Base-by-base conservation (phyloP, 2,329 filamentous ascomycete genomes). In the Trichoderma gracile region DNA sequence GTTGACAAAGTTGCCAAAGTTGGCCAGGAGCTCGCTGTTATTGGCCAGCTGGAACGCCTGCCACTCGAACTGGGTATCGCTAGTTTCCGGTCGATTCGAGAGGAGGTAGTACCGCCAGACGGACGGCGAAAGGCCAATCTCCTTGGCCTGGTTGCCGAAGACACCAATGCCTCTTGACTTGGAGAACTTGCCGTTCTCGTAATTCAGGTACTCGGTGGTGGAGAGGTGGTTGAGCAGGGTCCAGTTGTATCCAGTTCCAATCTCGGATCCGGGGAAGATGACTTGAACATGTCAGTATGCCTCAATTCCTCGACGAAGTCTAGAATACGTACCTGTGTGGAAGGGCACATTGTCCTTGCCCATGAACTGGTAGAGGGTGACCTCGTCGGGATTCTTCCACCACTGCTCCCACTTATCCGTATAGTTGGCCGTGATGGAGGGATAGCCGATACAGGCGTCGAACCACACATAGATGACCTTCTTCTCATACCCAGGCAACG, bases 21-120 rank as follows among this genome's bases (percentile, higher is more conserved):
- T 90, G 75, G 89, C 88, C 56, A 90, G 77, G n/a, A 97, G 84
- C 74, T 95, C 91, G 73, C 90, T 93, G 81, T 97, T 97, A 82
- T 97, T 97, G 70, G 86, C 83, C 42, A 87, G 84, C 67, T 95
- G 89, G 78, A 97, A 96, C 52, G 89, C 84, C 65, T 82, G 86
- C 93, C 93, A 97, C 75, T 94, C 90, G 75, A 97, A 97, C 73
- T 97, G 91, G 0, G 92, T 90, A 74, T 97, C 93, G 58, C 89
- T 86, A 12, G 88, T 89, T 77, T 97, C 93, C 0, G 93, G 93
- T 64, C 93, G 86, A 75, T 91, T 89, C 50, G 92, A 90, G 43
- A 97, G 83, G 23, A 97, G 85, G 79, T 95, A 97, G 78, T 94
- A 97, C 69, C 93, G 84, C 92, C 93, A 97, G n/a, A 97, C 91